A percentile compares a stretch with the other conserved stretches of the same genome.
These are phyloP conservation scores for Globisporangium iwayamae DNA, from an alignment of 352 stramenopile genomes.

Conservation along the genomic window DNA sequence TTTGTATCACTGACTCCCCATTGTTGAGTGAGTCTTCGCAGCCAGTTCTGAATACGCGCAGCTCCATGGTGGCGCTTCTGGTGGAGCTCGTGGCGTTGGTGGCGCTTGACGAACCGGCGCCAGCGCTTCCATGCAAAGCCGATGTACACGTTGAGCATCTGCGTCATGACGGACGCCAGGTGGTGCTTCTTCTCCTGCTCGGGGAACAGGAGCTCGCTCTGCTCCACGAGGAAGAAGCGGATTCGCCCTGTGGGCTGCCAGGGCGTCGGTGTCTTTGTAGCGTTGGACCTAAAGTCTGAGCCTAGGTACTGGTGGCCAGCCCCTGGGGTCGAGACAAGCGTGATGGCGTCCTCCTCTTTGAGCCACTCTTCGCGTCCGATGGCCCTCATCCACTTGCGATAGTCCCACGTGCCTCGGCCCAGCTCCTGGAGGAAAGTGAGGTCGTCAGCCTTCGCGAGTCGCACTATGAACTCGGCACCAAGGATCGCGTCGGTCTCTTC, in stretches of 20 bases:
- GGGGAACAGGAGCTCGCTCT: conserved; percentile 39
- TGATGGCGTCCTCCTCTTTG: conserved; percentile 43
- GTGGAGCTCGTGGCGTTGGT: conserved; percentile 32
- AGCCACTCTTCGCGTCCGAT: conserved; percentile 40
- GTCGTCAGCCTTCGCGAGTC: conserved; percentile 37
- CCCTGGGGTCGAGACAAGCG: not conserved
- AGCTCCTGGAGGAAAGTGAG: conserved; percentile 34
- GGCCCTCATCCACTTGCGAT: conserved; percentile 35
- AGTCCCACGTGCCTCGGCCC: conserved; percentile 34
- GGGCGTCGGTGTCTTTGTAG: conserved; percentile 4
- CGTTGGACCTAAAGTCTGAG: not conserved
- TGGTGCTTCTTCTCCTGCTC: conserved; percentile 32
- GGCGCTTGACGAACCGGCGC: conserved; percentile 33
- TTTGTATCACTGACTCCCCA: not conserved
- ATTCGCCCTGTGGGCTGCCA: conserved; percentile 46
- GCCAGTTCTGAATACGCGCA: conserved; percentile 41
- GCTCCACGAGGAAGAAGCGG: conserved; percentile 51
- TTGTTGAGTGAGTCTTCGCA: conserved; percentile 23
- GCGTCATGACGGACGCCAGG: conserved; percentile 43
- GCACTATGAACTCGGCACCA: conserved; percentile 36
- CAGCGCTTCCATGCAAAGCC: conserved; percentile 62
- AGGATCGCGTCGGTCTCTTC: conserved; percentile 39
- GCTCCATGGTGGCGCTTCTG: conserved; percentile 23
- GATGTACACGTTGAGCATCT: conserved; percentile 58
- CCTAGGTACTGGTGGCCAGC: conserved; percentile 2